Evolutionary conservation across 1,284 basidiomycete species (phyloP), one percentile per base, ranked within the genome.

Genomic region (Microbotryum scabiosae): DNA sequence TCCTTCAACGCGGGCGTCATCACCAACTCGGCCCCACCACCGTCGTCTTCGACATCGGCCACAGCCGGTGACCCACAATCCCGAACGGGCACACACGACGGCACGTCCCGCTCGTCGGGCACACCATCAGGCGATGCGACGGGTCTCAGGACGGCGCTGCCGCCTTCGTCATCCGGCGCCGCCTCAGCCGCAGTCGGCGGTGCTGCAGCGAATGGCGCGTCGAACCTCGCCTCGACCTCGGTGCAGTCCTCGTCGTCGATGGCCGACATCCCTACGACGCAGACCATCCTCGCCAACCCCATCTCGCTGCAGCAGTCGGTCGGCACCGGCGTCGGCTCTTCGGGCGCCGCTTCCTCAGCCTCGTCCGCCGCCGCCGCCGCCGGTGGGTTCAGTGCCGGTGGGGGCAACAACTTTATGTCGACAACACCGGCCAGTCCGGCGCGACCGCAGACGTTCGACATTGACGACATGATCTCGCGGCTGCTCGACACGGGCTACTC

Each of bases 391-490:
- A 41, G 16, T 41, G 36, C 36, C 36, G 5, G 36, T 12, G 16
- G 36, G 4, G 36, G 9, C 36, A 41, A 18, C 36, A 41, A 41
- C 36, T 41, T 16, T 12, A 41, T 18, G 36, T 41, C 36, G 36
- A 41, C 36, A 41, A 41, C 36, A 41, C 28, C 36, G 28, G 21
- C 51, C 16, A 50, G 25, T 36, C 18, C 20, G 26, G 49, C 26
- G 48, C 50, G 49, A 18, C 59, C 56, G 12, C 62, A 66, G 78
- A 78, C 84, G 55, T 82, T 97, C 70, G 96, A 99, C 75, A 86
- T 98, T 64, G 96, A 98, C 78, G 94, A 97, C 76, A 97, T 98
- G 90, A 98, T 99, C 73, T 85, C 88, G 73, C 84, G 94, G 54
- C 82, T 99, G 56, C 81, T 99, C 69, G 94, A 98, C 71, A 91